Conservation (phyloP, 345 rosid genomes). For the Gynandropsis gynandra region DNA sequence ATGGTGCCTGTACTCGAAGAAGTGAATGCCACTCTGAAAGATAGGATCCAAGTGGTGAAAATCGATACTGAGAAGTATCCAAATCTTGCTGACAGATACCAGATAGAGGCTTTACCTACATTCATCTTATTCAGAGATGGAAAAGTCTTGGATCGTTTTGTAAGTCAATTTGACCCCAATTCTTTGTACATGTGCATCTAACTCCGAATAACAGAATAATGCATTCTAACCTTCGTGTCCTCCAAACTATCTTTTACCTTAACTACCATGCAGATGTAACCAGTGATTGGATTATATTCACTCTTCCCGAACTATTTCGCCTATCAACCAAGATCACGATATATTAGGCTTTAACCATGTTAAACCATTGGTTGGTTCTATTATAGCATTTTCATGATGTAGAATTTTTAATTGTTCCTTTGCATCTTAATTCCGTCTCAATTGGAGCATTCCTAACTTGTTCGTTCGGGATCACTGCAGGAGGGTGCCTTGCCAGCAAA, state of each 20-base stretch:
- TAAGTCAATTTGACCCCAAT: slow-evolving; percentile 32
- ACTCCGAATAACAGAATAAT: neutral
- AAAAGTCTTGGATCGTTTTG: slow-evolving; percentile 74
- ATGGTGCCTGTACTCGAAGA: slow-evolving; percentile 79
- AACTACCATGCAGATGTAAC: too few relatives aligned
- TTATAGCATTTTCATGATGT: neutral
- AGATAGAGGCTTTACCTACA: slow-evolving; percentile 75
- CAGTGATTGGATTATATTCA: neutral
- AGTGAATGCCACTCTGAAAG: slow-evolving; percentile 58
- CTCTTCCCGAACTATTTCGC: too few relatives aligned
- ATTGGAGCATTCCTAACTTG: neutral
- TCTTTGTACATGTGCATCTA: neutral
- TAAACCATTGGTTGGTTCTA: neutral
- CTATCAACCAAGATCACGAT: too few relatives aligned
- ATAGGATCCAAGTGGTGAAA: slow-evolving; percentile 67
- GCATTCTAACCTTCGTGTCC: slow-evolving; percentile 1
- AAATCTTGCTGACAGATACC: slow-evolving; percentile 59
- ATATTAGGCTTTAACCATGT: too few relatives aligned
- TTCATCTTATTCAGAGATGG: slow-evolving; percentile 85
- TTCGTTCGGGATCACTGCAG: slow-evolving; percentile 26
- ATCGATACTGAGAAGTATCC: slow-evolving; percentile 94
- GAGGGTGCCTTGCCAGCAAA: slow-evolving; percentile 77
- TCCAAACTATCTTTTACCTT: too few relatives aligned
- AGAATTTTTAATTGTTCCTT: too few relatives aligned
- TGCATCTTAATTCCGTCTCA: neutral